Percentiles rank a stretch among this genome's conserved stretches.
These are phyloP conservation scores for Venustampulla echinocandica DNA, from an alignment of 495 filamentous ascomycete genomes.

Conservation along the genomic window DNA sequence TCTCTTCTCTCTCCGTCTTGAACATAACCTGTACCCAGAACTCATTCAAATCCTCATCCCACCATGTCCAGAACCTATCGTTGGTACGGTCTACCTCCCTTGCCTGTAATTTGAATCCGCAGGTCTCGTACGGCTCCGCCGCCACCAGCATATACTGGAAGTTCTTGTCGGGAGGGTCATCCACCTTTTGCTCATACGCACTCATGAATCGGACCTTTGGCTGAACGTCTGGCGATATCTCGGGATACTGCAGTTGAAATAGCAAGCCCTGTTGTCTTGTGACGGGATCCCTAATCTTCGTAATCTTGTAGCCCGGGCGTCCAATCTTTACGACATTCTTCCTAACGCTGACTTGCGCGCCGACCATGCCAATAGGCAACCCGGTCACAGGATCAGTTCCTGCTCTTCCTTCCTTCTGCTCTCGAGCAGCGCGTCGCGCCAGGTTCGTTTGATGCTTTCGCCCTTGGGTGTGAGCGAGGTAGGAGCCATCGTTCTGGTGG, in stretches of 20 bases:
- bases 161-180: constrained; percentile 86
- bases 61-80: constrained; percentile 86
- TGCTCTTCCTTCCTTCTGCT: constrained; percentile 76
- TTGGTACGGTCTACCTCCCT: constrained; percentile 85
- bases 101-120: constrained; percentile 92
- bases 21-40: constrained; percentile 99
- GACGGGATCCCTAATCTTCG: constrained; percentile 83
- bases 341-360: constrained; percentile 64
- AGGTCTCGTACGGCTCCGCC: constrained; percentile 96
- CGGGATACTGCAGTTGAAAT: constrained; percentile 93
- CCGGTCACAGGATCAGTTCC: constrained; percentile 70
- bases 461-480: constrained; percentile 97
- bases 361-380: constrained; percentile 62
- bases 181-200: constrained; percentile 90
- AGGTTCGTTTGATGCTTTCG: constrained; percentile 99
- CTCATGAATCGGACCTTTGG: constrained; percentile 95
- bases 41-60: constrained; percentile 93
- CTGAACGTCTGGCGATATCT: constrained; percentile 66
- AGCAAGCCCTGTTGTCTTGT: constrained; percentile 83
- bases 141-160: constrained; percentile 94
- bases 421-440: constrained; percentile 86
- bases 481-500: constrained; percentile 99
- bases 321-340: constrained; percentile 96
- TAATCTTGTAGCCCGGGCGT: constrained; percentile 95
- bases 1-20: constrained; percentile 95